Conservation (phyloP, 116 monocot genomes). For the Cymodocea nodosa region DNA sequence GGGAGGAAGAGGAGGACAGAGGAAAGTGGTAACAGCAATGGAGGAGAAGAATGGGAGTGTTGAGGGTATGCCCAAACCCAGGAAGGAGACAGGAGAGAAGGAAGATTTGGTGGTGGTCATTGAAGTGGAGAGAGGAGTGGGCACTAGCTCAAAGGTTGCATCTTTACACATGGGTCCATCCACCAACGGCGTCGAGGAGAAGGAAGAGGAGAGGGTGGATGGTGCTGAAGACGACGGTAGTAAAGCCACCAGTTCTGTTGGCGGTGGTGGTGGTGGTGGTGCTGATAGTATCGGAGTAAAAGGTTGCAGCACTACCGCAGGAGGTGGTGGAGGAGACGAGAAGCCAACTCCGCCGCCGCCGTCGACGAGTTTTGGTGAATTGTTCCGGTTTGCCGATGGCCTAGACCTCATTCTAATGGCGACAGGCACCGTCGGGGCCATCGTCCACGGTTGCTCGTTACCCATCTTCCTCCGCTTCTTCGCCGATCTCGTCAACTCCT, state of each 20-base stretch:
- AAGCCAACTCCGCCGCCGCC: conserved; percentile 26
- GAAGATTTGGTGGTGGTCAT: conserved; percentile 14
- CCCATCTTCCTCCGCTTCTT: conserved; percentile 90
- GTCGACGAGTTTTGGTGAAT: conserved; percentile 42
- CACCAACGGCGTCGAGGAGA: conserved; percentile 7
- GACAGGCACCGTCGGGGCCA: conserved; percentile 59
- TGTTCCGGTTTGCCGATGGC: conserved; percentile 72
- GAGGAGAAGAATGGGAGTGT: not conserved
- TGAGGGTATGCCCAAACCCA: not conserved
- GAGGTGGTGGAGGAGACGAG: conserved; percentile 15
- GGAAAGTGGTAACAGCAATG: too few species aligned
- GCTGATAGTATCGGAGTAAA: not conserved
- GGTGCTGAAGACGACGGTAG: not conserved
- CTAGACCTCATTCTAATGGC: conserved; percentile 69
- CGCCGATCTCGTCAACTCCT: conserved; percentile 82
- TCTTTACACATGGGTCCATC: conserved; percentile 18
- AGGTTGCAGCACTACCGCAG: not conserved
- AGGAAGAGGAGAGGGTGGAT: not conserved
- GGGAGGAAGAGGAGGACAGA: too few species aligned
- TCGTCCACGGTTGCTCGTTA: conserved; percentile 81
- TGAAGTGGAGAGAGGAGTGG: conserved; percentile 13
- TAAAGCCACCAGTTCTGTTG: too few species aligned
- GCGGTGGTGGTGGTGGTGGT: not conserved
- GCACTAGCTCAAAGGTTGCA: conserved; percentile 9
- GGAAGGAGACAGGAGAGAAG: conserved; percentile 4